Evolutionary conservation across 1,139 yeast genomes (phyloP).

Genomic region (Zygosaccharomyces pseudobailii): DNA sequence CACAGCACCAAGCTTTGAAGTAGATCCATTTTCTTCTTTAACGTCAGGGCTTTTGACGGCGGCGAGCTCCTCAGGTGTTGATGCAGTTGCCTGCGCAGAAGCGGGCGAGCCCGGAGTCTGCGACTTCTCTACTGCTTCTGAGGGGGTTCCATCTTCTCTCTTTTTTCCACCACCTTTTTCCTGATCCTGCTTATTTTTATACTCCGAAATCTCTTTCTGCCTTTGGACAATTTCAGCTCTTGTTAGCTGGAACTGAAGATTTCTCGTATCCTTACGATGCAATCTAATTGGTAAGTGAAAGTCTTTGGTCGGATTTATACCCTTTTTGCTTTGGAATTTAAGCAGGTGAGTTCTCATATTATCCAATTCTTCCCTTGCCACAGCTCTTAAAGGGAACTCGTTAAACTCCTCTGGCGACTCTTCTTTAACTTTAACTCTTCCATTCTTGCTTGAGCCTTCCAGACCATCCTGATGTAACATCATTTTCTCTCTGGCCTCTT

Average conservation of each 20-base stretch:
- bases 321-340: slow-evolving; percentile 69
- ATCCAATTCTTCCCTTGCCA: slow-evolving; percentile 64
- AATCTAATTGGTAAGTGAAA: slow-evolving; percentile 80
- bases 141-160: background rate
- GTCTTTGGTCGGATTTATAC: slow-evolving; percentile 63
- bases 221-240: slow-evolving; percentile 52
- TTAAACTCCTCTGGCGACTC: slow-evolving; percentile 31
- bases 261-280: slow-evolving; percentile 89
- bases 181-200: slow-evolving; percentile 31
- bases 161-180: slow-evolving; percentile 9
- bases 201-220: slow-evolving; percentile 39
- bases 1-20: slow-evolving; percentile 6
- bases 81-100: background rate
- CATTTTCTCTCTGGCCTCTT: slow-evolving; percentile 27
- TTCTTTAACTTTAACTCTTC: slow-evolving; percentile 15
- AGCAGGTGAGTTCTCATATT: slow-evolving; percentile 76
- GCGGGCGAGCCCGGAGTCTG: background rate
- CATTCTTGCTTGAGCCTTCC: slow-evolving; percentile 11
- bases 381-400: slow-evolving; percentile 54
- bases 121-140: background rate
- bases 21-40: background rate
- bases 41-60: background rate
- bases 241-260: slow-evolving; percentile 80
- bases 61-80: background rate
- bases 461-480: slow-evolving; percentile 24